A percentile compares a stretch with the other conserved stretches of the same genome.
Conservation (phyloP, 2,329 filamentous ascomycete genomes). For the Exophiala bonariae region DNA sequence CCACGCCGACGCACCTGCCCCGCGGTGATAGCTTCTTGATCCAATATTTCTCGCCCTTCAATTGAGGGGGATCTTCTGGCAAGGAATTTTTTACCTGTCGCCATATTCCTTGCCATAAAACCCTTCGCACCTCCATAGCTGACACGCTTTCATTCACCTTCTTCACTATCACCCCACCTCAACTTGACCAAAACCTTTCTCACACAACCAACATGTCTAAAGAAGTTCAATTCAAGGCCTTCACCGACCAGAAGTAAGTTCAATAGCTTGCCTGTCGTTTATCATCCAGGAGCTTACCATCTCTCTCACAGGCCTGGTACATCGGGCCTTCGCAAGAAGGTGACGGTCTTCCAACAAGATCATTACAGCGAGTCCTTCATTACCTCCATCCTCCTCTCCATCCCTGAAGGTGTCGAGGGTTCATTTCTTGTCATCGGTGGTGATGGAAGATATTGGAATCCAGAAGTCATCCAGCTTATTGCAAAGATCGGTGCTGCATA, state of each 20-base stretch:
- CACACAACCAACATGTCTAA: conserved; percentile 63
- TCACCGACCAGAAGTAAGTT: conserved; percentile 96
- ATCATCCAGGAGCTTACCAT: conserved; percentile 18
- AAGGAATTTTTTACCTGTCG: background rate
- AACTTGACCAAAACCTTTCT: background rate
- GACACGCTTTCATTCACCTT: too few species aligned
- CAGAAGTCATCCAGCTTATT: conserved; percentile 93
- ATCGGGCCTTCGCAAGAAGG: conserved; percentile 98
- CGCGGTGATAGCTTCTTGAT: background rate
- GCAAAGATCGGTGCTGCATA: conserved; percentile 96
- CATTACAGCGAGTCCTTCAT: conserved; percentile 98
- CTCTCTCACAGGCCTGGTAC: conserved; percentile 49
- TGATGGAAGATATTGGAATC: conserved; percentile 96
- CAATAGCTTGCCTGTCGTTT: conserved; percentile 13
- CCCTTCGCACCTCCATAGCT: background rate
- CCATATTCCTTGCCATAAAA: background rate
- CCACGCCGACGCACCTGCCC: conserved; percentile 1
- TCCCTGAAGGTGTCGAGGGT: conserved; percentile 87
- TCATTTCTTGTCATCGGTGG: conserved; percentile 94
- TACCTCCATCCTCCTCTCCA: conserved; percentile 89
- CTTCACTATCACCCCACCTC: background rate
- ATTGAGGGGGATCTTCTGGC: conserved; percentile 2
- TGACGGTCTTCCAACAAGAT: conserved; percentile 91
- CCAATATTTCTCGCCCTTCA: background rate
- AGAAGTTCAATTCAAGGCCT: conserved; percentile 80